phyloP scores from a whole-genome alignment of 306 rosid species.

The Betula pendula region DNA sequence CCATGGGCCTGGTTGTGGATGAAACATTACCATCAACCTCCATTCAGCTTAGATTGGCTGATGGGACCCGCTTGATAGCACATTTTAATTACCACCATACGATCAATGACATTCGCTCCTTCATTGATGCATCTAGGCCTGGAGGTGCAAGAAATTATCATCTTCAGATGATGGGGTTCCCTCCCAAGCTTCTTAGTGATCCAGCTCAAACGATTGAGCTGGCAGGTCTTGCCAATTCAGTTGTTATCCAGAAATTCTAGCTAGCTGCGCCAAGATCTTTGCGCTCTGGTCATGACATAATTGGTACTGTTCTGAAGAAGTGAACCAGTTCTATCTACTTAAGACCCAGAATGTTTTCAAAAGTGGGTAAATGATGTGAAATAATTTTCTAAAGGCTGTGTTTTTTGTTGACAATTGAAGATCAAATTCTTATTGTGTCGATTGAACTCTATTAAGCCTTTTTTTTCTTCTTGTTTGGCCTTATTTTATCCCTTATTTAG shows the following conservation, averaged over 20 bases:
- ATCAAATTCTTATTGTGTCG: not conserved
- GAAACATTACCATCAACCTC: slow-evolving; percentile 75
- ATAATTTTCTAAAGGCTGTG: not conserved
- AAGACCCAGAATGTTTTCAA: slow-evolving; percentile 5
- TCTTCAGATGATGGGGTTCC: slow-evolving; percentile 90
- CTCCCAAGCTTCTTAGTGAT: slow-evolving; percentile 80
- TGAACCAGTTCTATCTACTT: slow-evolving; percentile 24
- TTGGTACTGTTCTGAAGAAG: slow-evolving; percentile 24
- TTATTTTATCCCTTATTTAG: not conserved
- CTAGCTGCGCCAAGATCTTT: slow-evolving; percentile 12
- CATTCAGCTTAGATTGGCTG: slow-evolving; percentile 86
- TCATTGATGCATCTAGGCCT: slow-evolving; percentile 75
- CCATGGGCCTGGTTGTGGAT: slow-evolving; percentile 59
- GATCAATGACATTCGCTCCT: slow-evolving; percentile 58
- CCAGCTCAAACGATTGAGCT: slow-evolving; percentile 71
- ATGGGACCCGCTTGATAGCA: slow-evolving; percentile 82
- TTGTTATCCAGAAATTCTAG: slow-evolving; percentile 89
- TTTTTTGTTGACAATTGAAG: not conserved
- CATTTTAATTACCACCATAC: slow-evolving; percentile 71
- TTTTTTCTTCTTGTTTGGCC: not conserved
- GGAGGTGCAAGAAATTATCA: slow-evolving; percentile 61
- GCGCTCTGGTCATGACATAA: slow-evolving; percentile 15
- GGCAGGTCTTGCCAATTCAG: slow-evolving; percentile 91
- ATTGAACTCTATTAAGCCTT: not conserved
- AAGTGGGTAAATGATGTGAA: slow-evolving; percentile 17